A percentile compares a stretch with the other conserved stretches of the same genome.
These are phyloP conservation scores for Tricholoma flavovirens DNA, from an alignment of 768 basidiomycete genomes.

Conservation along the genomic window DNA sequence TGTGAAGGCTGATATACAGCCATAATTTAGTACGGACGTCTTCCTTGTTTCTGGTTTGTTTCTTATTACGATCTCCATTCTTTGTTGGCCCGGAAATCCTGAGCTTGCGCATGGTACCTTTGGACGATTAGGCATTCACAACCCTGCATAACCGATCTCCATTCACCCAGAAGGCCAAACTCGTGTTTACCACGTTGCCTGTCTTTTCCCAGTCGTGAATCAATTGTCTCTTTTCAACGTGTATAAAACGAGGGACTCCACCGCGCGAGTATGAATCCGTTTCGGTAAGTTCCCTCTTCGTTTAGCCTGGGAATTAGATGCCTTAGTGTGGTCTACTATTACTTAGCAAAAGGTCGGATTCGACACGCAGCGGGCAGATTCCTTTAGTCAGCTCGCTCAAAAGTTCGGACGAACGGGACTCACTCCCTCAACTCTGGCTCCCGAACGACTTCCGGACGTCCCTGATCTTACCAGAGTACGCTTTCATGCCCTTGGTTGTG, in stretches of 20 bases:
- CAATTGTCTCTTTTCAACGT: conserved; percentile 45
- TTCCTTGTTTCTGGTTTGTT: conserved; percentile 1
- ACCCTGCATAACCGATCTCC: conserved; percentile 23
- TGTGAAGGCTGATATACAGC: neutral
- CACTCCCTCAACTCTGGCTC: conserved; percentile 56
- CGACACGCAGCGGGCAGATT: conserved; percentile 39
- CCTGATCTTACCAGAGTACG: conserved; percentile 81
- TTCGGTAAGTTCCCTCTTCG: conserved; percentile 56
- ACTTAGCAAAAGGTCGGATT: conserved; percentile 74
- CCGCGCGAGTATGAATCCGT: conserved; percentile 59
- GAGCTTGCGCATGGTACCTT: conserved; percentile 12
- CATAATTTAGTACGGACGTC: neutral
- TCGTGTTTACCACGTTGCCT: conserved; percentile 78
- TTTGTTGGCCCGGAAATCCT: neutral
- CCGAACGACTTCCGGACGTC: conserved; percentile 80
- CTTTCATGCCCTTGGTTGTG: conserved; percentile 14
- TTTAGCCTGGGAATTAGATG: conserved; percentile 19
- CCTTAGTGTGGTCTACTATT: conserved; percentile 20
- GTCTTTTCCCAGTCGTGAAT: conserved; percentile 33
- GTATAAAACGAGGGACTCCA: conserved; percentile 54
- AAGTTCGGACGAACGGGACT: conserved; percentile 28
- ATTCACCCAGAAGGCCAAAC: conserved; percentile 33
- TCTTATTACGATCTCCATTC: neutral
- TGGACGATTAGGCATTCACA: conserved; percentile 7
- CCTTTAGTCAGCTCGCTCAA: conserved; percentile 25